These are phyloP conservation scores for Carallia pectinifolia DNA, from an alignment of 345 rosid species.

Conservation along the genomic window DNA sequence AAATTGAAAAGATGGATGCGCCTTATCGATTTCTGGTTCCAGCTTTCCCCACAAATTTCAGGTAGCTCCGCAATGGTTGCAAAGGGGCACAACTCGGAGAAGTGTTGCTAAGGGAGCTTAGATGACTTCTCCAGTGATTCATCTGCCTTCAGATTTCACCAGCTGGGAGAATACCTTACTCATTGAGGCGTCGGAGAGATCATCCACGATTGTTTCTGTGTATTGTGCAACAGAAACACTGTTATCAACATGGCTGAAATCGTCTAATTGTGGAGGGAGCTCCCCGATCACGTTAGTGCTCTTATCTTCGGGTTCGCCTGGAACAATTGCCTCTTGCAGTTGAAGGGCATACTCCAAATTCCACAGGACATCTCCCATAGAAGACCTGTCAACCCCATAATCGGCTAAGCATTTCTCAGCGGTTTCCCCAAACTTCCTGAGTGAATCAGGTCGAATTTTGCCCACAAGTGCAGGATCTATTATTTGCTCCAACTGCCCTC, in stretches of 20 bases:
- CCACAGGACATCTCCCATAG: slow-evolving; percentile 92
- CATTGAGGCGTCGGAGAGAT: slow-evolving; percentile 61
- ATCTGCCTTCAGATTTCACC: slow-evolving; percentile 77
- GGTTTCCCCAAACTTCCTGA: slow-evolving; percentile 77
- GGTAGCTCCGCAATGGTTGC: background rate
- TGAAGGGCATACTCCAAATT: slow-evolving; percentile 86
- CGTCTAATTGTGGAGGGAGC: slow-evolving; percentile 52
- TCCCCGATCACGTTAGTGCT: slow-evolving; percentile 73
- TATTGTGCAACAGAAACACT: slow-evolving; percentile 33
- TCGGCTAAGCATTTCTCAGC: slow-evolving; percentile 93
- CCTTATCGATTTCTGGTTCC: no score
- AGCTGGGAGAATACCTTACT: slow-evolving; percentile 86
- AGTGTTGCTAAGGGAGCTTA: background rate
- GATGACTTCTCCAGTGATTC: slow-evolving; percentile 8
- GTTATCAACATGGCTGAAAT: slow-evolving; percentile 44
- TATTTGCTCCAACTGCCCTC: slow-evolving; percentile 73
- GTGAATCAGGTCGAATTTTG: slow-evolving; percentile 63
- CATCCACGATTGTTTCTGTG: slow-evolving; percentile 45
- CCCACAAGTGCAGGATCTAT: slow-evolving; percentile 63
- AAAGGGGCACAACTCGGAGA: background rate
- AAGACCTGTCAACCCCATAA: slow-evolving; percentile 73
- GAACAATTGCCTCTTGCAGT: slow-evolving; percentile 62
- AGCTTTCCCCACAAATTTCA: no score
- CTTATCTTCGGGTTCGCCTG: slow-evolving; percentile 61
- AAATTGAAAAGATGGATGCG: background rate